Evolutionary conservation across 129 eudicot genomes (phyloP).

Genomic region (Flaveria sonorensis): DNA sequence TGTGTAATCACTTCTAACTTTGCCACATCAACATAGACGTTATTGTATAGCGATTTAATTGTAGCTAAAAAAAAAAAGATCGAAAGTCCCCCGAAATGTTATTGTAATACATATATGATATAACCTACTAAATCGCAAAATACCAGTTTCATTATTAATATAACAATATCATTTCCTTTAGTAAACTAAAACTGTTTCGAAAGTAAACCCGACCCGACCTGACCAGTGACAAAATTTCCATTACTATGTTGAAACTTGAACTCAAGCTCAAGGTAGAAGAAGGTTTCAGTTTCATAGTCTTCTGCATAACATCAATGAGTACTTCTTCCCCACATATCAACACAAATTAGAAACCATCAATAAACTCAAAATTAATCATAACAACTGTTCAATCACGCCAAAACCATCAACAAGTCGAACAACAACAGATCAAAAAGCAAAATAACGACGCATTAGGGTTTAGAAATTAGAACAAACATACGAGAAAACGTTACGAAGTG

Average conservation of each 20-base stretch:
- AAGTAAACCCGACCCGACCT: not conserved
- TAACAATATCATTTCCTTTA: no score
- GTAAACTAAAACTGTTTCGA: not conserved
- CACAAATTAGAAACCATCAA: not conserved
- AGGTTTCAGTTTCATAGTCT: no score
- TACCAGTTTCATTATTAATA: no score
- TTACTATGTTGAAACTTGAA: no score
- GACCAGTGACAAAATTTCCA: not conserved
- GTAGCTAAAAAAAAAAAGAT: not conserved
- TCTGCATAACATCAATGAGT: no score
- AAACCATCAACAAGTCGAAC: not conserved
- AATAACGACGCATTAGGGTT: no score
- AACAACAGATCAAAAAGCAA: no score
- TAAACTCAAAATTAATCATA: not conserved
- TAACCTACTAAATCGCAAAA: not conserved
- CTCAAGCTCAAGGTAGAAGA: no score
- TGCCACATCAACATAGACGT: no score
- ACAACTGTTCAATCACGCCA: not conserved
- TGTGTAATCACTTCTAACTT: no score
- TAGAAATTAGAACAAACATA: not conserved
- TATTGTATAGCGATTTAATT: not conserved
- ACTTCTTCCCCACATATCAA: conserved; percentile 2
- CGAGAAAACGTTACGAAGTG: not conserved
- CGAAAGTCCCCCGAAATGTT: not conserved
- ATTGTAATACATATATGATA: no score